These are phyloP conservation scores for Nakaseomyces nivariensis DNA, from an alignment of 1,139 yeast genomes.

Conservation along the genomic window DNA sequence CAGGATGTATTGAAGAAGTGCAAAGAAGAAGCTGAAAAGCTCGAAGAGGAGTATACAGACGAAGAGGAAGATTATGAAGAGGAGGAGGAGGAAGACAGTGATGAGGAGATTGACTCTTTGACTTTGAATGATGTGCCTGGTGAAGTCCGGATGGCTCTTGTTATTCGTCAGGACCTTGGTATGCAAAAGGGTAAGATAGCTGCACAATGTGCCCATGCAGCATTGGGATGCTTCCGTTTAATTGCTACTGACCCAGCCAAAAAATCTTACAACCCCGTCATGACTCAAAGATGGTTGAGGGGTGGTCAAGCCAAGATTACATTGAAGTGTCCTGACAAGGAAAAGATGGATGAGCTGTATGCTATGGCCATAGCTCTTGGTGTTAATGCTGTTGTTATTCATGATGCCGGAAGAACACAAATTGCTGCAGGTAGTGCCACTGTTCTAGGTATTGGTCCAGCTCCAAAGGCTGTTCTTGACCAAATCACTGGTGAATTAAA, in stretches of 20 bases:
- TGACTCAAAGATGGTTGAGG: slow-evolving; percentile 69
- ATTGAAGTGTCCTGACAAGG: slow-evolving; percentile 64
- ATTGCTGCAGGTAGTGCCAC: slow-evolving; percentile 93
- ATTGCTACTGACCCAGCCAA: slow-evolving; percentile 43
- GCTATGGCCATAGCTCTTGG: slow-evolving; percentile 77
- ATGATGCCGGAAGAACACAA: slow-evolving; percentile 96
- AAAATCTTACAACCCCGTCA: slow-evolving; percentile 47
- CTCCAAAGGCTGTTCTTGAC: slow-evolving; percentile 77
- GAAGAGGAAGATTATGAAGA: slow-evolving; percentile 39
- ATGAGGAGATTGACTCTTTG: slow-evolving; percentile 45
- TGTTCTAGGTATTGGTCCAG: slow-evolving; percentile 92
- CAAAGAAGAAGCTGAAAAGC: slow-evolving; percentile 5
- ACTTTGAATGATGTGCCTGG: slow-evolving; percentile 56
- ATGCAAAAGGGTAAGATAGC: slow-evolving; percentile 97
- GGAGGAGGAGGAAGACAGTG: slow-evolving; percentile 24
- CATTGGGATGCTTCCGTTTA: slow-evolving; percentile 73
- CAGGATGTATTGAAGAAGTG: slow-evolving; percentile 12
- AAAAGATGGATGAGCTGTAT: slow-evolving; percentile 65
- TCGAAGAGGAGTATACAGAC: slow-evolving; percentile 18
- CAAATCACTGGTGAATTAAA: slow-evolving; percentile 71
- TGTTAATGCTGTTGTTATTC: slow-evolving; percentile 68
- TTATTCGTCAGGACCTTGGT: slow-evolving; percentile 77
- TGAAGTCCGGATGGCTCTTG: slow-evolving; percentile 79
- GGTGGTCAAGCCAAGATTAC: slow-evolving; percentile 95
- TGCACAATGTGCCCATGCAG: slow-evolving; percentile 98